Conservation (phyloP, 2,329 filamentous ascomycete genomes). For the Paradendryphiella salina region DNA sequence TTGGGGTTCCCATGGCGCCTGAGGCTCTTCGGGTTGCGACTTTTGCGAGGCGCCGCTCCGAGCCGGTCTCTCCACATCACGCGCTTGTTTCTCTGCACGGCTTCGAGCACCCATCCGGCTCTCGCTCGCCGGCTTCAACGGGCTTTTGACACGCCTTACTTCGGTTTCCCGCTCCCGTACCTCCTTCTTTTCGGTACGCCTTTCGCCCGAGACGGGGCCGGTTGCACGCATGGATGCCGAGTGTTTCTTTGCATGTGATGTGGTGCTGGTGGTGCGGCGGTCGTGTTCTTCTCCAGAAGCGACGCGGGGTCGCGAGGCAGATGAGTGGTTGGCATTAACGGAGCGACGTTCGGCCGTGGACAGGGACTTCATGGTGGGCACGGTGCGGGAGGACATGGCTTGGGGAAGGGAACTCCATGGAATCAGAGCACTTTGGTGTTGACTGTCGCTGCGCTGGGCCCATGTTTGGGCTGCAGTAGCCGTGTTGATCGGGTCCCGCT, state of each 20-base stretch:
- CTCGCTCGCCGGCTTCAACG: slow-evolving; percentile 43
- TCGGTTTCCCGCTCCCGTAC: slow-evolving; percentile 44
- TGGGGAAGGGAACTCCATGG: slow-evolving; percentile 33
- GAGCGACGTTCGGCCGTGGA: slow-evolving; percentile 40
- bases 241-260: slow-evolving; percentile 38
- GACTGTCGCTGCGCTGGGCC: slow-evolving; percentile 24
- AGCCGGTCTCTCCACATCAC: slow-evolving; percentile 31
- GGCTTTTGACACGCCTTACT: slow-evolving; percentile 42
- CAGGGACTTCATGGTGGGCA: slow-evolving; percentile 34
- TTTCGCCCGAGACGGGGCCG: slow-evolving; percentile 29
- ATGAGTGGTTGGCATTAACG: slow-evolving; percentile 37
- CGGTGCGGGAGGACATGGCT: slow-evolving; percentile 43
- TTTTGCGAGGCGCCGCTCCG: slow-evolving; percentile 25
- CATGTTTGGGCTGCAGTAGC: slow-evolving; percentile 26
- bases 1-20: slow-evolving; percentile 73
- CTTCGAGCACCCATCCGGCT: slow-evolving; percentile 39
- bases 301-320: slow-evolving; percentile 45
- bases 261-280: slow-evolving; percentile 25
- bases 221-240: slow-evolving; percentile 26
- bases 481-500: slow-evolving; percentile 23
- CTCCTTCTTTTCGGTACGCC: slow-evolving; percentile 43
- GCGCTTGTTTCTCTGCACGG: slow-evolving; percentile 38
- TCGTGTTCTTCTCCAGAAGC: slow-evolving; percentile 42
- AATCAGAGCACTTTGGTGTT: slow-evolving; percentile 17
- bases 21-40: slow-evolving; percentile 33